Evolutionary conservation across 805 yeast genomes (phyloP).

Genomic region (Nakazawaea siamensis): DNA sequence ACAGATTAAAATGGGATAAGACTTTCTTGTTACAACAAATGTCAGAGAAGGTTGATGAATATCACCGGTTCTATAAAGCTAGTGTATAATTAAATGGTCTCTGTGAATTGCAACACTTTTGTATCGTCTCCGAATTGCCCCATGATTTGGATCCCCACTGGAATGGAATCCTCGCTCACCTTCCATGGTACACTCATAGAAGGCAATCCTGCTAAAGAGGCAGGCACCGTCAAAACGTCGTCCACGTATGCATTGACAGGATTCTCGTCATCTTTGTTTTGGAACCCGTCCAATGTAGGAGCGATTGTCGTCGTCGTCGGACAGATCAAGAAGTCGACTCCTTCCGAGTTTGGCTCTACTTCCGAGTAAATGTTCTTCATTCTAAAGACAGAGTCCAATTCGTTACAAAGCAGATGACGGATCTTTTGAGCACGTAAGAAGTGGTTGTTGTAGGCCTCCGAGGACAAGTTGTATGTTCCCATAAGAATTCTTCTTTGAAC

Average conservation of each 20-base stretch:
- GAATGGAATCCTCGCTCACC: constrained; percentile 17
- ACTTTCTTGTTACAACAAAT: constrained; percentile 26
- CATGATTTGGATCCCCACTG: constrained; percentile 69
- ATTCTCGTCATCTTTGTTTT: constrained; percentile 24
- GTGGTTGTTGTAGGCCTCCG: constrained; percentile 66
- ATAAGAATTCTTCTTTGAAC: constrained; percentile 76
- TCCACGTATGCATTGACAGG: constrained; percentile 62
- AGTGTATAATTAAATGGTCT: constrained; percentile 4
- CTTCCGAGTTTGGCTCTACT: constrained; percentile 14
- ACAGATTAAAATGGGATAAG: constrained; percentile 43
- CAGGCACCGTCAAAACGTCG: constrained; percentile 84
- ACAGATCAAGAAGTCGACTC: constrained; percentile 62
- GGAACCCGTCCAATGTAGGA: constrained; percentile 40
- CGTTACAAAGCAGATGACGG: constrained; percentile 50
- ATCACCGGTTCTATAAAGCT: constrained; percentile 1
- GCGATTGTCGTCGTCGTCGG: constrained; percentile 64
- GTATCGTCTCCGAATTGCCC: constrained; percentile 85
- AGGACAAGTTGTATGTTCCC: constrained; percentile 80
- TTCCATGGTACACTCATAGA: constrained; percentile 66
- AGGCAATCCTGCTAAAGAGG: constrained; percentile 88
- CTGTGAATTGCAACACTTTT: constrained; percentile 37
- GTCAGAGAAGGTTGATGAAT: constrained; percentile 15
- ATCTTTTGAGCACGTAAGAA: constrained; percentile 68
- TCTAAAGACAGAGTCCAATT: constrained; percentile 59
- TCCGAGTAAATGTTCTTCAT: constrained; percentile 33